Percentiles rank a stretch among this genome's conserved stretches.
These are phyloP conservation scores for Medicago arabica DNA, from an alignment of 306 rosid species.

Conservation along the genomic window DNA sequence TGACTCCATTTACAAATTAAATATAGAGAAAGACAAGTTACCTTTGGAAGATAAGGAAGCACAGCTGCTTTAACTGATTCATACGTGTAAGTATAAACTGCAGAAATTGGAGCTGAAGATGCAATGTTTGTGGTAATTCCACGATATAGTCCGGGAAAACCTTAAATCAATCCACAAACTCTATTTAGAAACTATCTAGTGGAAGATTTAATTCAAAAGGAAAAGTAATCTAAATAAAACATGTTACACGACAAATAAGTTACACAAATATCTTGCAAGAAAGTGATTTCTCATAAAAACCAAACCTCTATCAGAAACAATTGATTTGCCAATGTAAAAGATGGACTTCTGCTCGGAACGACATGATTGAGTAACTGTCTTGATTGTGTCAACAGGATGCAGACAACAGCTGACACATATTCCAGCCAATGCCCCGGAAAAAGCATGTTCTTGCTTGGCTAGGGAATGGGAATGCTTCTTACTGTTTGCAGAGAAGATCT, in stretches of 20 bases:
- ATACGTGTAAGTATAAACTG: conserved; percentile 88
- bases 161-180: conserved; percentile 57
- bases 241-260: conserved; percentile 26
- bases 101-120: conserved; percentile 95
- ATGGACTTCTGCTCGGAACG: conserved; percentile 72
- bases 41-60: conserved; percentile 86
- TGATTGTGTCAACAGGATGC: conserved; percentile 93
- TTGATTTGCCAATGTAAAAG: conserved; percentile 75
- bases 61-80: conserved; percentile 89
- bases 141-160: conserved; percentile 90
- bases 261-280: conserved; percentile 24
- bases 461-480: conserved; percentile 52
- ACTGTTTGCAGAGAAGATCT: conserved; percentile 41
- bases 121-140: conserved; percentile 86
- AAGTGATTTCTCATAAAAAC: conserved; percentile 32
- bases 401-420: conserved; percentile 88
- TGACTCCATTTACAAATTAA: conserved; percentile 34
- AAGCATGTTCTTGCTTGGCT: conserved; percentile 83
- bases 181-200: conserved; percentile 30
- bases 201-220: conserved; percentile 29
- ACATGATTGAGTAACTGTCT: conserved; percentile 88
- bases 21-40: conserved; percentile 44
- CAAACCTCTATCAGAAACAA: conserved; percentile 91
- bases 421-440: conserved; percentile 98
- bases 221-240: conserved; percentile 33